Base-by-base conservation (phyloP, 164 flowering plant species). In the Tetracentron sinense region DNA sequence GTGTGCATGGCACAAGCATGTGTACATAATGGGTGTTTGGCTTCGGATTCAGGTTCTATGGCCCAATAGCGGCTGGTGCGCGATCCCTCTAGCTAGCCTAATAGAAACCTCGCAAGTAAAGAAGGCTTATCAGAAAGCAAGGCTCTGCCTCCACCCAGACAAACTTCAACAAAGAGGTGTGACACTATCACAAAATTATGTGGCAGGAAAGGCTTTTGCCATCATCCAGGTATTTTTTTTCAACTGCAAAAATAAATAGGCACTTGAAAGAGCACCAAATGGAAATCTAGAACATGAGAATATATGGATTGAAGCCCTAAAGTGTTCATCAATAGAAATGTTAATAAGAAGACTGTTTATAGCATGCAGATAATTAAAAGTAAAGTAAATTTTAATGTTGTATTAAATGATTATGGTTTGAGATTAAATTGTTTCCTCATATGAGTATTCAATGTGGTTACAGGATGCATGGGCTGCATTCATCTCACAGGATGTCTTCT, bases 151-250 rank as follows among this genome's bases (percentile, higher is more conserved):
- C 27, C 94, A 89, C 71, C 93, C 93, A 15, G 94, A 87, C 63
- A 89, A 89, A 67, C 62, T 89, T 58, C 96, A 89, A 42, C 96
- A 89, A 68, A 83, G 85, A 71, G 87, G 93, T 28, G 86, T 84
- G n/a, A 75, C 92, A 1, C 51, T 48, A 1, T 64, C 60, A 0
- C 88, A 83, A 58, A 89, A 83, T 55, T 75, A 78, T 64, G 59
- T 83, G 12, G 91, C 91, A 1, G 81, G 79, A 23, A 81, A 78
- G 66, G 85, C 78, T 11, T 87, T 87, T 67, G 54, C 83, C 20
- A 70, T 89, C 58, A 90, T 89, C 44, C 92, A 87, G 96, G 96
- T 89, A 77, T 56, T 23, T 11, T 33, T 25, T 46, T 0, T 23
- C 15, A n/a, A n/a, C n/a, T n/a, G n/a, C n/a, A n/a, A n/a, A n/a